Evolutionary conservation across 495 filamentous ascomycete species (phyloP), one percentile per base, ranked within the genome.

Genomic region (Aspergillus wentii): DNA sequence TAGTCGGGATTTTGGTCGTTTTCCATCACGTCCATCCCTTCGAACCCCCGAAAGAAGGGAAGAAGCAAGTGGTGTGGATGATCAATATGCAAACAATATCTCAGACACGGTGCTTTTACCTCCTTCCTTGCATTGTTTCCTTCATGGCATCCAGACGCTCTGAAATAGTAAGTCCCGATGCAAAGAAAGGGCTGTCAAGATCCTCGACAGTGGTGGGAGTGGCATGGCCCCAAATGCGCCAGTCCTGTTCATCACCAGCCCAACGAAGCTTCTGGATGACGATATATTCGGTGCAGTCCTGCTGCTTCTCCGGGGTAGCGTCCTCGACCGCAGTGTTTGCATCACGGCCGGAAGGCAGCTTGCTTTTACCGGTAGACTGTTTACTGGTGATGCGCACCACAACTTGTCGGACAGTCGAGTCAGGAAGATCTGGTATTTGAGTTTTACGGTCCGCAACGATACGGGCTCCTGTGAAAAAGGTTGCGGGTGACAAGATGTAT

Each of bases 181-280:
- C 51, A 41, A 71, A 71, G 41, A 47, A 44, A 3, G 65, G 60
- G 33, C 28, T 52, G 11, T 57, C 31, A 34, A 74, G 57, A 15
- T 66, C 61, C 18, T 81, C 69, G 15, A 57, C n/a, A 27, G 70
- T 76, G 8, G 76, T 83, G 49, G 82, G 72, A 43, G 72, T 64
- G 25, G 76, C 58, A 23, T 77, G 80, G 17, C 88, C 88, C 80
- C 88, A 85, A 32, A 94, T 53, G 54, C 71, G 75, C 90, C 90
- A 96, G 9, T 72, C 71, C 25, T 58, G 61, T 28, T 79, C 70
- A 44, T 69, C 50, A 35, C 76, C 84, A 2, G 67, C 67, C 61
- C 74, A 61, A 33, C 81, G 56, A 17, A 60, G 46, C 49, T 72
- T 71, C 64, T 88, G 85, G 15, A 95, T 49, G 4, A 91, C 83